These are phyloP conservation scores for Lichtheimia ornata DNA, from an alignment of 371 early-diverging fungal species.

Conservation along the genomic window DNA sequence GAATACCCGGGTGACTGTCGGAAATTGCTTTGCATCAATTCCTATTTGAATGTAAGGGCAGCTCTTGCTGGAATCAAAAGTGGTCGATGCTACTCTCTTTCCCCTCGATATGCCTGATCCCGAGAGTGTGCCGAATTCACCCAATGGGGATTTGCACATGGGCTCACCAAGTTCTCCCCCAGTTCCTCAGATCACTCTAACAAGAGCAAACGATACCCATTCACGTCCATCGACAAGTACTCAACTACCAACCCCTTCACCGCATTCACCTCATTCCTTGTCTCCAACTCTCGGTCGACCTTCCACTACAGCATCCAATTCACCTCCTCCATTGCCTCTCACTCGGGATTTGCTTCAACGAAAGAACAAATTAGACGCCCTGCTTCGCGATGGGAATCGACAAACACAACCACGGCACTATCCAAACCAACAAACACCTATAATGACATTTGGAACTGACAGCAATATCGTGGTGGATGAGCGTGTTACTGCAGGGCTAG, in stretches of 20 bases:
- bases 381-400: slow-evolving; percentile 19
- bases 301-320: neutral
- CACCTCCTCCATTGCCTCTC: slow-evolving; percentile 33
- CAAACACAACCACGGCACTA: slow-evolving; percentile 1
- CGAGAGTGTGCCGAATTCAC: slow-evolving; percentile 14
- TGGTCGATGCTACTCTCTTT: no score
- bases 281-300: slow-evolving; percentile 10
- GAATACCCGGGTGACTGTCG: no score
- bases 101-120: slow-evolving; percentile 21
- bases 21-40: no score
- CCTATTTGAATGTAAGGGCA: no score
- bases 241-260: slow-evolving; percentile 7
- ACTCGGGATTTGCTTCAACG: slow-evolving; percentile 44
- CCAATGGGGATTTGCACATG: slow-evolving; percentile 4
- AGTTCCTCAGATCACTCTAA: slow-evolving; percentile 45
- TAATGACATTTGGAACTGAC: slow-evolving; percentile 14
- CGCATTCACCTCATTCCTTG: slow-evolving; percentile 16
- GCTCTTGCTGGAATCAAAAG: no score
- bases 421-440: neutral
- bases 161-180: slow-evolving; percentile 8
- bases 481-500: slow-evolving; percentile 40
- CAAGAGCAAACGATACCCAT: slow-evolving; percentile 19
- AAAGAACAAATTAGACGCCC: slow-evolving; percentile 44
- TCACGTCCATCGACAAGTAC: slow-evolving; percentile 7
- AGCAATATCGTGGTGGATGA: slow-evolving; percentile 27